These are phyloP conservation scores for Microsporum ferrugineum DNA, from an alignment of 2,329 filamentous ascomycete species.

Conservation along the genomic window DNA sequence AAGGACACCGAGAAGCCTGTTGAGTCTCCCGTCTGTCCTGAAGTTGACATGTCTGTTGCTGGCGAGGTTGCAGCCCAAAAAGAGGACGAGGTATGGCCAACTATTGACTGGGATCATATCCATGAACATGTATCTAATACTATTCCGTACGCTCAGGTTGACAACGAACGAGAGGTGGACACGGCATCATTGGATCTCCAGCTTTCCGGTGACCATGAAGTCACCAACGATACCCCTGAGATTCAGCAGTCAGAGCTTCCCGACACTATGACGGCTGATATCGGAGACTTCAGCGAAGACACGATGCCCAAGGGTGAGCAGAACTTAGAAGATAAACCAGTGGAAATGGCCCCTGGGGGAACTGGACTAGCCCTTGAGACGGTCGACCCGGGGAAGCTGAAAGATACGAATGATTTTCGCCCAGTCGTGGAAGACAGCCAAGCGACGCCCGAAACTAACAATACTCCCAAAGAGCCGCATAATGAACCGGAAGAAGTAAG, in stretches of 20 bases:
- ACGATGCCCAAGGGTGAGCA: slow-evolving; percentile 3
- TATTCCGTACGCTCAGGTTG: background rate
- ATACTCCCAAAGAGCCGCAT: background rate
- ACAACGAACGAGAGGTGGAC: slow-evolving; percentile 8
- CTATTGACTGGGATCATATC: slow-evolving; percentile 28
- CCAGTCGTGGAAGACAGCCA: background rate
- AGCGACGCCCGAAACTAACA: background rate
- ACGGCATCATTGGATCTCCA: slow-evolving; percentile 14
- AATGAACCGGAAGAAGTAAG: background rate
- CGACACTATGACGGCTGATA: slow-evolving; percentile 4
- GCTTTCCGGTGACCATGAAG: slow-evolving; percentile 11
- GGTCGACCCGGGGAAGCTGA: background rate
- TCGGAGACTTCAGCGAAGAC: slow-evolving; percentile 13
- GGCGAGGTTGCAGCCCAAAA: slow-evolving; percentile 1
- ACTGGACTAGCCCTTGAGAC: background rate
- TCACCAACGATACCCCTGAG: slow-evolving; percentile 7
- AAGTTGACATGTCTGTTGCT: background rate
- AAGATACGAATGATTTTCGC: background rate
- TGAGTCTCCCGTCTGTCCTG: background rate
- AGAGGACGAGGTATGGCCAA: slow-evolving; percentile 27
- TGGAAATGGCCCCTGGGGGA: background rate
- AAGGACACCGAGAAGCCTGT: slow-evolving; percentile 16
- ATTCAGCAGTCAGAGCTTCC: slow-evolving; percentile 6
- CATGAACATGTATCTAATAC: slow-evolving; percentile 8
- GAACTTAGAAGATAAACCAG: background rate